Base-by-base conservation (phyloP, 2,329 filamentous ascomycete genomes). In the Arthrobotrys iridis region DNA sequence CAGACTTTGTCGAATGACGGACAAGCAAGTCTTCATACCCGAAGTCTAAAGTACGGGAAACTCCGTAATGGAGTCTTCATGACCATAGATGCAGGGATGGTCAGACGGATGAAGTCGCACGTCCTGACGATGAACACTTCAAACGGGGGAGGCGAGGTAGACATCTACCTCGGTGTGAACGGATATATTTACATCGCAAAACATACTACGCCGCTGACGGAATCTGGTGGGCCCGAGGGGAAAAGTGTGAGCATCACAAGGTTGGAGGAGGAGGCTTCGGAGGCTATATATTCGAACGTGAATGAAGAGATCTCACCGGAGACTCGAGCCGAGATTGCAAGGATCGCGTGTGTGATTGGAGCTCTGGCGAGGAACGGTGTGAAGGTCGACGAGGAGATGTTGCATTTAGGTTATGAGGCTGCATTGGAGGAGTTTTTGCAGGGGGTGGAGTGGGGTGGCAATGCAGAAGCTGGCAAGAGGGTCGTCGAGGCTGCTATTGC, bases 141-240 rank as follows among this genome's bases (percentile, higher is more conserved):
- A 72, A 85, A 86, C 33, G 86, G 87, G 33, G 86, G 88, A 60
- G 90, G 89, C 77, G 88, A 89, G 52, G 87, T 99, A 26, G 92
- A 97, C 81, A 88, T 98, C 5, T 87, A 97, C 60, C 85, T 99
- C 0, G 95, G 95, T 1, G 95, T 99, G 40, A 99, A 99, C 80
- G 95, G 95, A 0, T 98, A 96, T 81, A 93, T 98, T 71, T 99
- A 93, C 91, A 93, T 98, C 80, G 90, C 90, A 82, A 93, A 92
- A 84, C 93, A 96, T 89, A 81, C 5, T 80, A 82, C 41, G 80
- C 82, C 40, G 83, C 78, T 57, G 57, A 80, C 78, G 63, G 81
- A 79, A 11, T 55, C 50, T 1, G 82, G 84, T n/a, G 81, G 82
- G n/a, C 83, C 83, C 11, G 81, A 80, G 13, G 81, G 55, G 77